These are phyloP conservation scores for Tricholoma matsutake DNA, from an alignment of 768 basidiomycete species.

Conservation along the genomic window DNA sequence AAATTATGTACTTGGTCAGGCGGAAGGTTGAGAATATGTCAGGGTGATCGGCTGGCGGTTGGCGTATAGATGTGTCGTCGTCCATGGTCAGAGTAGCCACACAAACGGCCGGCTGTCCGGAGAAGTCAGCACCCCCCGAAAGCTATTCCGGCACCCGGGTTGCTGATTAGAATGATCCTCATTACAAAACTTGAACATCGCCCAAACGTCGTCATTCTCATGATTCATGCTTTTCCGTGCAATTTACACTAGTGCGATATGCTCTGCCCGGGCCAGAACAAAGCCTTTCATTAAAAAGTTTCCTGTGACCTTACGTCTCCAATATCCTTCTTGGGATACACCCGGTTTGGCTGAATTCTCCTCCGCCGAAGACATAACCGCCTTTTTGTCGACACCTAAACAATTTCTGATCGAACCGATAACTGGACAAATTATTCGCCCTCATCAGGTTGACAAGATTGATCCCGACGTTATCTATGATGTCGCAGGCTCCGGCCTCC, in stretches of 20 bases:
- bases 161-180: no score
- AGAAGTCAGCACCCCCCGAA: no score
- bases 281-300: constrained; percentile 1
- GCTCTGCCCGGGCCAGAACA: constrained; percentile 1
- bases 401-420: not conserved
- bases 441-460: not conserved
- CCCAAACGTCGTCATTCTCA: not conserved
- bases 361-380: not conserved
- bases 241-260: constrained; percentile 1
- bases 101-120: no score
- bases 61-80: constrained; percentile 14
- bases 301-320: not conserved
- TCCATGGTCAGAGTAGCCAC: no score
- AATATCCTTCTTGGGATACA: not conserved
- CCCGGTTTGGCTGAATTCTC: not conserved
- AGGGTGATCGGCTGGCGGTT: constrained; percentile 9
- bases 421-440: not conserved
- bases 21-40: no score
- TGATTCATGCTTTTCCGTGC: constrained; percentile 3
- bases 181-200: no score
- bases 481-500: not conserved
- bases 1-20: constrained; percentile 34
- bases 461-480: no score
- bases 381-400: not conserved
- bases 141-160: no score